phyloP scores from a whole-genome alignment of 257 asterid genomes.

The Solanum raphanifolium region DNA sequence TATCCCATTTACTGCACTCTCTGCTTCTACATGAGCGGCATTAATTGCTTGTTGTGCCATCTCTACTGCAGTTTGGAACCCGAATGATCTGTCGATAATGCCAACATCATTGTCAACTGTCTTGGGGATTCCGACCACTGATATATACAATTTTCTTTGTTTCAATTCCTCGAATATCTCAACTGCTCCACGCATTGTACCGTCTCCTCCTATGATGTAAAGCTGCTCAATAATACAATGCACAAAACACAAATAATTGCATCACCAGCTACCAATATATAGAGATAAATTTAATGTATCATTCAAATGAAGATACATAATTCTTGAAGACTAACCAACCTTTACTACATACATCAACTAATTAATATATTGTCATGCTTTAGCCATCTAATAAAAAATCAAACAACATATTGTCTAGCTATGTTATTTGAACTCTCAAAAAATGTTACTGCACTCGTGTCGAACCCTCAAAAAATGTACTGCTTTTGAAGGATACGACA shows the following conservation, averaged over 20 bases:
- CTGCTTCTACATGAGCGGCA: slow-evolving; percentile 69
- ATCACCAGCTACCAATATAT: background rate
- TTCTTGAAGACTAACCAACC: background rate
- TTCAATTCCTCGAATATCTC: slow-evolving; percentile 48
- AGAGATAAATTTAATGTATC: background rate
- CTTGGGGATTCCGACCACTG: slow-evolving; percentile 68
- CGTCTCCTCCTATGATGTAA: slow-evolving; percentile 80
- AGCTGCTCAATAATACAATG: slow-evolving; percentile 18
- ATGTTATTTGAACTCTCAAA: background rate
- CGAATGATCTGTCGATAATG: slow-evolving; percentile 68
- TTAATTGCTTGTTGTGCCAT: slow-evolving; percentile 83
- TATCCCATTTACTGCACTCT: slow-evolving; percentile 69
- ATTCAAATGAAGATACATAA: background rate
- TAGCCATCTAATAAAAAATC: background rate
- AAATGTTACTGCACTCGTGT: background rate
- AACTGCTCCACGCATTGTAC: slow-evolving; percentile 73
- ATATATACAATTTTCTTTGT: slow-evolving; percentile 28
- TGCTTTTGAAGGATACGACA: background rate
- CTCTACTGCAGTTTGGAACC: slow-evolving; percentile 82
- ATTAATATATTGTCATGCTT: background rate
- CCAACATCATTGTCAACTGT: slow-evolving; percentile 82
- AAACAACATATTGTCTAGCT: background rate
- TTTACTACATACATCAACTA: background rate
- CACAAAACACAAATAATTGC: background rate
- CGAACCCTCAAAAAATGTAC: background rate